Percentiles rank a stretch among this genome's conserved stretches.
phyloP scores from a whole-genome alignment of 257 asterid genomes.

The Ilex asprella region DNA sequence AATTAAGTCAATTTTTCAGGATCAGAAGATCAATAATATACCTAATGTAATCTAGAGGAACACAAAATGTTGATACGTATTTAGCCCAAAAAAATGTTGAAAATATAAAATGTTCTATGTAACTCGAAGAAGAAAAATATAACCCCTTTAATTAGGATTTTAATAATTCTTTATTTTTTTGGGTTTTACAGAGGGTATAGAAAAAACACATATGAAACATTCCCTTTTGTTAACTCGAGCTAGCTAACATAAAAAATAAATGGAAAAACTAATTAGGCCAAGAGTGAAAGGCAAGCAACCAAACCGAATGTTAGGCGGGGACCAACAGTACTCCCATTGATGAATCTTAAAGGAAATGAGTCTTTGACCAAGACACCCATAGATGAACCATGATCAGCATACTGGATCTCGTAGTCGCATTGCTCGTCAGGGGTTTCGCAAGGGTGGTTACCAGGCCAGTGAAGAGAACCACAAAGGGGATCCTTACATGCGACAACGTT shows the following conservation, averaged over 20 bases:
- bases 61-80: too few relatives aligned
- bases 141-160: too few relatives aligned
- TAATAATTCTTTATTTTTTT: too few relatives aligned
- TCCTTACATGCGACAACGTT: constrained; percentile 53
- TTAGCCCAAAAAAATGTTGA: too few relatives aligned
- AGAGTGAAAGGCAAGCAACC: background rate
- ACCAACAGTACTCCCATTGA: constrained; percentile 45
- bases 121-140: too few relatives aligned
- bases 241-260: background rate
- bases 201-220: too few relatives aligned
- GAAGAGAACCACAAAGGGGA: constrained; percentile 59
- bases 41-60: too few relatives aligned
- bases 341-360: constrained; percentile 45
- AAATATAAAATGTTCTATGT: too few relatives aligned
- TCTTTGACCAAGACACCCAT: constrained; percentile 77
- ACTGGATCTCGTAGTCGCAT: constrained; percentile 78
- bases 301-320: constrained; percentile 74
- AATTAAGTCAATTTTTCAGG: too few relatives aligned
- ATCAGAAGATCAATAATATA: too few relatives aligned
- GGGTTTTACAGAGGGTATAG: too few relatives aligned
- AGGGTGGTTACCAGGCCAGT: constrained; percentile 22
- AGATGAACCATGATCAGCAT: constrained; percentile 79
- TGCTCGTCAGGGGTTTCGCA: constrained; percentile 54
- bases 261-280: background rate
- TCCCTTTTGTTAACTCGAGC: too few relatives aligned